Evolutionary conservation across 1,139 yeast species (phyloP), one percentile per base, ranked within the genome.

Genomic region (Hemisphaericaspora subhashii): DNA sequence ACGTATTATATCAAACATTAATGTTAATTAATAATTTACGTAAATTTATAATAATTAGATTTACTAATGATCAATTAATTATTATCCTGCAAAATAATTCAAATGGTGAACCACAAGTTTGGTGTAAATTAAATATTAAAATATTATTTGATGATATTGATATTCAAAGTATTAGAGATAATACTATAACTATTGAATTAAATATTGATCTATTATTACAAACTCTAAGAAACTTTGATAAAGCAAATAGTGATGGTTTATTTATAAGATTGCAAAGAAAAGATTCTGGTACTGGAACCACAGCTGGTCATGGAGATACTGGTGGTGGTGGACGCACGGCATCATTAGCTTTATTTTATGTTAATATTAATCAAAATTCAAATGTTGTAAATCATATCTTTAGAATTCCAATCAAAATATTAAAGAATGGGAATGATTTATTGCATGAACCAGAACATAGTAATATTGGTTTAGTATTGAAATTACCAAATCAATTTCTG

Each of bases 41-140:
- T 31, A 64, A 62, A 48, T 54, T 50, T 45, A 60, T 66, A n/a
- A 51, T 64, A 4, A 46, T 79, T 10, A 57, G 77, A 35, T 80
- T 81, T 57, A 68, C 79, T 1, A 73, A 71, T 3, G 52, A 62
- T 1, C 67, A 66, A 40, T 57, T 81, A 24, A 54, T 61, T 33
- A 66, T 79, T n/a, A 73, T 79, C 11, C 79, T 79, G 55, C 66
- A 60, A n/a, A 58, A 63, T 43, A 60, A 55, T 3, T 65, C 77
- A 3, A 46, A 70, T 21, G 62, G 65, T 27, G 83, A 79, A 43
- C 86, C 86, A 2, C 83, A 78, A 45, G 74, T 78, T 2, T 80
- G 84, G 83, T 75, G 83, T 48, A 78, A 75, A 45, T 52, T 81
- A 13, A 63, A 68, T 15, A 67, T 64, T 55, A 37, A 51, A 3